These are phyloP conservation scores for Auriscalpium orientale DNA, from an alignment of 768 basidiomycete species.

Conservation along the genomic window DNA sequence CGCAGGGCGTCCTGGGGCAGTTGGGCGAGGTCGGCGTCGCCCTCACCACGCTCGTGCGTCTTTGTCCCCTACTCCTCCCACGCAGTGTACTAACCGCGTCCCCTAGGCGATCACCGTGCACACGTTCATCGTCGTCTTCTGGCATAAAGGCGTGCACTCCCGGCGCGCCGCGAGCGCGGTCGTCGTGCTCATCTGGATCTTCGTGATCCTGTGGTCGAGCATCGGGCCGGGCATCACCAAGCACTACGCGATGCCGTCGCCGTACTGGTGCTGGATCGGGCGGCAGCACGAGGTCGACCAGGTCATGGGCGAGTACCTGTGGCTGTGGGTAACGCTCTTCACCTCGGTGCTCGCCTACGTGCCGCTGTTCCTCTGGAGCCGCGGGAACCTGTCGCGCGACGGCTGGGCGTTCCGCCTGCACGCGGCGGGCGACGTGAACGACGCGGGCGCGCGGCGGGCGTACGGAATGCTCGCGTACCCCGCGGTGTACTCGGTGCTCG, in stretches of 20 bases:
- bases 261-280: constrained; percentile 41
- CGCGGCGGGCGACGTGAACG: background rate
- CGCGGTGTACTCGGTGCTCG: constrained; percentile 27
- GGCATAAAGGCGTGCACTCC: constrained; percentile 24
- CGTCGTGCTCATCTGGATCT: constrained; percentile 3
- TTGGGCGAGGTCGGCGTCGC: constrained; percentile 36
- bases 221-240: constrained; percentile 18
- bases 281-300: constrained; percentile 21
- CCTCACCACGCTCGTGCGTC: constrained; percentile 33
- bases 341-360: constrained; percentile 29
- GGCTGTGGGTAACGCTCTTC: constrained; percentile 36
- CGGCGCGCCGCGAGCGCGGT: constrained; percentile 18
- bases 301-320: constrained; percentile 35
- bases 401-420: constrained; percentile 27
- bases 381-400: constrained; percentile 27
- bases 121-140: constrained; percentile 32
- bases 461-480: constrained; percentile 28
- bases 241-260: constrained; percentile 28
- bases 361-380: constrained; percentile 29
- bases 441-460: constrained; percentile 4
- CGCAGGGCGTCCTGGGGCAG: constrained; percentile 34
- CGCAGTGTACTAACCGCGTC: constrained; percentile 18
- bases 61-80: background rate
- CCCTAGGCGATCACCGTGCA: constrained; percentile 26
- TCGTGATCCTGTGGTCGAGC: constrained; percentile 28